Percentiles rank a stretch among this genome's conserved stretches.
phyloP scores from a whole-genome alignment of 2,329 filamentous ascomycete species.

The Diaporthe sp. region DNA sequence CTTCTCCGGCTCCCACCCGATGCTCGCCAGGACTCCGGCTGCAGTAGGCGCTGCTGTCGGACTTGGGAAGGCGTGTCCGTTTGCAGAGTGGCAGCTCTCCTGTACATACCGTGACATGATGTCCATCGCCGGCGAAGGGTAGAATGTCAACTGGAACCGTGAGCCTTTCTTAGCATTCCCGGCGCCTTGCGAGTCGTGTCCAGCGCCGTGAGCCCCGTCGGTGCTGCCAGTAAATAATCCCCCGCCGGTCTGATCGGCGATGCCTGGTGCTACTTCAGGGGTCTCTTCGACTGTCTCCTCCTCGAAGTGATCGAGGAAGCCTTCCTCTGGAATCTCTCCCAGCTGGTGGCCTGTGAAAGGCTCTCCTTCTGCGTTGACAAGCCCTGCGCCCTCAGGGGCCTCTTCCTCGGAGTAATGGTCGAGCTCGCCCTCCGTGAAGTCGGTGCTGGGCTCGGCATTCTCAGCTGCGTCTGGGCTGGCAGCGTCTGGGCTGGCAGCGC shows the following conservation, averaged over 20 bases:
- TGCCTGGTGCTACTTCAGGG: slow-evolving; percentile 53
- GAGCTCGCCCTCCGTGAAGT: slow-evolving; percentile 6
- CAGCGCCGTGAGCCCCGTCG: slow-evolving; percentile 66
- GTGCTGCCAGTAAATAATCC: slow-evolving; percentile 69
- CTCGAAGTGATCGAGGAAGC: slow-evolving; percentile 34
- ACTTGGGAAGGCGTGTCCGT: slow-evolving; percentile 20
- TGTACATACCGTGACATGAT: slow-evolving; percentile 28
- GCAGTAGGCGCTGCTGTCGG: slow-evolving; percentile 20
- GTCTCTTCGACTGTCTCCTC: slow-evolving; percentile 20
- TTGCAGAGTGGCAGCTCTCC: slow-evolving; percentile 29
- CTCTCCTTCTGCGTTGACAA: slow-evolving; percentile 4
- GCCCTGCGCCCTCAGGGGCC: not conserved
- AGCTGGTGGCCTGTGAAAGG: slow-evolving; percentile 19
- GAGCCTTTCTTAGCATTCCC: slow-evolving; percentile 18
- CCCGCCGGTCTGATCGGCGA: slow-evolving; percentile 66
- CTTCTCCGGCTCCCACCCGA: slow-evolving; percentile 36
- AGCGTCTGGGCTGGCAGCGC: slow-evolving; percentile 5
- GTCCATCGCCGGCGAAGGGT: slow-evolving; percentile 39
- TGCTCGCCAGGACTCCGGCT: slow-evolving; percentile 17
- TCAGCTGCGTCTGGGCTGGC: not conserved
- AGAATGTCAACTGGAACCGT: slow-evolving; percentile 38
- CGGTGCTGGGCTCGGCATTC: not conserved
- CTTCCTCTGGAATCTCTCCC: slow-evolving; percentile 26
- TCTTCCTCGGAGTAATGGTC: slow-evolving; percentile 30
- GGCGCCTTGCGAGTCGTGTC: slow-evolving; percentile 43